Base-by-base conservation (phyloP, 495 filamentous ascomycete genomes). In the Xylaria acuta region DNA sequence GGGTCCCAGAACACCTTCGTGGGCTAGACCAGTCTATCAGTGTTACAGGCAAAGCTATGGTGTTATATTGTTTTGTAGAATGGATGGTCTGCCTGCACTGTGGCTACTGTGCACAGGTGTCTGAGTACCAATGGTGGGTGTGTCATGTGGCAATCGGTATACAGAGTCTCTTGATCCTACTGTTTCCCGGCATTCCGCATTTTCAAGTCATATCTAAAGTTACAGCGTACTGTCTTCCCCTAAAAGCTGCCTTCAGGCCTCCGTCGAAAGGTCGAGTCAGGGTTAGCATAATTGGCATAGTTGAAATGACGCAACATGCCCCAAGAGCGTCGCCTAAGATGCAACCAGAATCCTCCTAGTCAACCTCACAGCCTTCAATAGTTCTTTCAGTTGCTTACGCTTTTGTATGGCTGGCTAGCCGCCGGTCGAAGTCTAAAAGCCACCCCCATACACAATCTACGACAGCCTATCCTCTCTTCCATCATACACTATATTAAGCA, bases 401-500 rank as follows among this genome's bases (percentile, higher is more conserved):
- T n/a, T 43, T 14, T 47, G 18, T 5, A 47, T n/a, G 18, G 20
- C 45, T 47, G 8, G 5, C 20, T 49, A 22, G 7, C 43, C 16
- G 43, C 43, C 16, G 16, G 16, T 11, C 20, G 47, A 8, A 1
- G 4, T 20, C 45, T 1, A 18, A 56, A 30, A 16, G 51, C 51
- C 51, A 30, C 25, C 27, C 51, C 25, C 12, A 30, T 30, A 0
- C 2, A 30, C 51, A 25, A 56, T 30, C n/a, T 16, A 5, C n/a
- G n/a, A n/a, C n/a, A n/a, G n/a, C n/a, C n/a, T n/a, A n/a, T n/a
- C n/a, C n/a, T n/a, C n/a, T n/a, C n/a, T n/a, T n/a, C n/a, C n/a
- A n/a, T n/a, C n/a, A n/a, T n/a, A n/a, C 4, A 2, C 64, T 66
- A 66, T 36, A 36, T 53, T 66, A 38, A 43, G 64, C 11, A 38